These are phyloP conservation scores for Rhipidocladum racemiflorum DNA, from an alignment of 176 grass and related monocot species.

Conservation along the genomic window DNA sequence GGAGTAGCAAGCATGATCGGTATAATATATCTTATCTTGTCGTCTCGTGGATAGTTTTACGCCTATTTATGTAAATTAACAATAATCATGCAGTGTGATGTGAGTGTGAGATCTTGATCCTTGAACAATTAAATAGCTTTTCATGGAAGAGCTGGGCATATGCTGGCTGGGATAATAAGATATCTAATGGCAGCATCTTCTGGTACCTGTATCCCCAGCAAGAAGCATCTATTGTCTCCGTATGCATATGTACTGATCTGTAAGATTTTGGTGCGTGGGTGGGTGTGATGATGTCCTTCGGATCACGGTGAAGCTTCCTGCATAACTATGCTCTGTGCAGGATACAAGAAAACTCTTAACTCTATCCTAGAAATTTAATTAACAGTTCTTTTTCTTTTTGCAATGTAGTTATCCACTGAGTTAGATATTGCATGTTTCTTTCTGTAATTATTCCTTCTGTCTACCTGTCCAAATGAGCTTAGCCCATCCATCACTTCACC, in stretches of 20 bases:
- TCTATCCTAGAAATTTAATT: background rate
- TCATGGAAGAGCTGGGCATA: conserved; percentile 21
- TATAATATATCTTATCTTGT: conserved; percentile 32
- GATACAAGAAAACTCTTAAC: background rate
- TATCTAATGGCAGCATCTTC: conserved; percentile 44
- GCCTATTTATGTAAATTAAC: background rate
- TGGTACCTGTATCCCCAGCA: conserved; percentile 36
- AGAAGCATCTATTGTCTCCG: conserved; percentile 49
- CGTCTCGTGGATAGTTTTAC: conserved; percentile 24
- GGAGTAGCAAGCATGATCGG: conserved; percentile 25
- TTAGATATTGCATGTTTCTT: background rate
- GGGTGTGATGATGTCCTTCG: conserved; percentile 11
- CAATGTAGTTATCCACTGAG: background rate
- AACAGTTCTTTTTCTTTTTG: background rate
- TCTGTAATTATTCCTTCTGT: background rate
- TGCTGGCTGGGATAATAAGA: conserved; percentile 24
- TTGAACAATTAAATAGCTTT: conserved; percentile 27
- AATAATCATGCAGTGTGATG: background rate
- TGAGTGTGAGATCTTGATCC: conserved; percentile 33
- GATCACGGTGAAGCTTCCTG: conserved; percentile 46
- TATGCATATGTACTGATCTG: conserved; percentile 23
- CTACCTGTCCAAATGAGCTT: background rate
- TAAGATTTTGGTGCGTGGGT: conserved; percentile 26
- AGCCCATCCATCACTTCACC: background rate
- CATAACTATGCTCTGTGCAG: background rate